These are phyloP conservation scores for Fusarium pseudonygamai DNA, from an alignment of 2,329 filamentous ascomycete species.

Conservation along the genomic window DNA sequence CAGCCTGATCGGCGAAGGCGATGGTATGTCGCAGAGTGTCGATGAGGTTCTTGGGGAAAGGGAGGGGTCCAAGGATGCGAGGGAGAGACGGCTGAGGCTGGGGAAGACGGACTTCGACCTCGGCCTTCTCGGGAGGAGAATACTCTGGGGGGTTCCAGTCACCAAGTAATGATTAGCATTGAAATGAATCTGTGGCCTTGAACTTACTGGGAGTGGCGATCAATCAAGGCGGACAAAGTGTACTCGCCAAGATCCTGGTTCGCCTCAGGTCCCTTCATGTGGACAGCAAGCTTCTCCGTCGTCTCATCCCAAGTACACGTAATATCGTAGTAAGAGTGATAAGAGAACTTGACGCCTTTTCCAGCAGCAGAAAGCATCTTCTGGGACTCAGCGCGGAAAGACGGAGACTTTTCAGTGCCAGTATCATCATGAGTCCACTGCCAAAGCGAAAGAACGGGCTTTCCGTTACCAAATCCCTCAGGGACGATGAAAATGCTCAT, in stretches of 20 bases:
- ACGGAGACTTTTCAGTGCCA: neutral
- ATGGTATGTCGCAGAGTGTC: too few relatives aligned
- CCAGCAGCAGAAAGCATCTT: neutral
- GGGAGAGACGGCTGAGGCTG: too few relatives aligned
- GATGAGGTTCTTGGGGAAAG: too few relatives aligned
- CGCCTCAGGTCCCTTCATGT: neutral
- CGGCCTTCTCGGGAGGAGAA: too few relatives aligned
- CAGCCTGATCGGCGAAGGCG: too few relatives aligned
- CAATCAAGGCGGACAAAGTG: conserved; percentile 1
- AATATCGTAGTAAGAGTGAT: conserved; percentile 20
- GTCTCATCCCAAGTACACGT: conserved; percentile 11
- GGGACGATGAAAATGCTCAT: conserved; percentile 26
- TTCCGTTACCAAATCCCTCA: conserved; percentile 24
- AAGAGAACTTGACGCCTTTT: conserved; percentile 9
- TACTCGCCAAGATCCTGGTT: conserved; percentile 2
- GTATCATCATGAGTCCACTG: conserved; percentile 14
- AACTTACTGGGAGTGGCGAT: conserved; percentile 24
- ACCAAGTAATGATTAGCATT: too few relatives aligned
- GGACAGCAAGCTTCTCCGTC: conserved; percentile 20
- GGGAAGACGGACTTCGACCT: too few relatives aligned
- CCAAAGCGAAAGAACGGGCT: conserved; percentile 26
- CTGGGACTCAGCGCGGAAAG: conserved; percentile 1
- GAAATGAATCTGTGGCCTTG: accelerated
- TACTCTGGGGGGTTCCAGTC: too few relatives aligned
- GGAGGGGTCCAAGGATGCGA: too few relatives aligned